Evolutionary conservation across 805 yeast species (phyloP), one percentile per base, ranked within the genome.

Genomic region (Saccharomyces mikatae): DNA sequence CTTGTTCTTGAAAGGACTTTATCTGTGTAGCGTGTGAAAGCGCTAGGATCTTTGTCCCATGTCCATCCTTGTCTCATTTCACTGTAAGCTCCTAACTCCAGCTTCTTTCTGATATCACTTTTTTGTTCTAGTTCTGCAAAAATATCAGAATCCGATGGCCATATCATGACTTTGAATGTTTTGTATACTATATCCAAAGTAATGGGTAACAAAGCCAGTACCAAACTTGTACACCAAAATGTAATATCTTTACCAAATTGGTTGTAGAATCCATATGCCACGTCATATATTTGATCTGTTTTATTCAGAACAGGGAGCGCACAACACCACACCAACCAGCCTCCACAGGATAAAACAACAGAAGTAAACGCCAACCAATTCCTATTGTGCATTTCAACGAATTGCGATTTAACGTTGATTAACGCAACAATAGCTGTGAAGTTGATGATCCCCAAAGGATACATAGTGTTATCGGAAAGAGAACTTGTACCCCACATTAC

Each of bases 291-390:
- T 65, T 80, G 65, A 72, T 80, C 60, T 65, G 70, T 63, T 70
- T 71, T 74, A 67, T 88, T 86, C n/a, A 91, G 71, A 3, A 77
- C 78, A 65, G 91, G 87, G 49, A 92, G 79, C 29, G 90, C 68
- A 53, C 87, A 76, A 67, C 88, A 83, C 97, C 97, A 94, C 11
- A 84, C 61, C 6, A 87, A 71, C 84, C 95, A 94, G 1, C 98
- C 99, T 26, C 84, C 81, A 31, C 83, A 83, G 0, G 96, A 88
- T 14, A 90, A 76, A 11, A 80, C 64, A 57, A 84, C 78, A 0
- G 94, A 82, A 0, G 82, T 81, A 60, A 82, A 73, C 24, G 87
- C 84, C 44, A 89, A 64, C 74, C 87, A 78, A 13, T 87, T 84
- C 55, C 89, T 75, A 61, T 84, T 87, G 54, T 77, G 80, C 83